These are phyloP conservation scores for Galerina sulciceps DNA, from an alignment of 768 basidiomycete genomes.

Conservation along the genomic window DNA sequence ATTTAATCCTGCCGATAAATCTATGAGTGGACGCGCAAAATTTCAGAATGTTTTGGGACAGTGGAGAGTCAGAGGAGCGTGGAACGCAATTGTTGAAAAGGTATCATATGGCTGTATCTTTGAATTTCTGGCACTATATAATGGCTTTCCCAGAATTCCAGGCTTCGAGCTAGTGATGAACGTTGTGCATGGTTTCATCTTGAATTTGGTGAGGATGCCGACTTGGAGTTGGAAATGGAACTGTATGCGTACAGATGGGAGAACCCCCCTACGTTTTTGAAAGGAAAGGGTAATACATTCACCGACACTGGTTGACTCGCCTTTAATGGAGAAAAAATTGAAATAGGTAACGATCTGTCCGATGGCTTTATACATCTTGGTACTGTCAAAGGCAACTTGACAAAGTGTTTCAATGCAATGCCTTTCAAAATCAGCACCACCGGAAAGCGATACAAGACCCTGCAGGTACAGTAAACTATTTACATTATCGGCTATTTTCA, in stretches of 20 bases:
- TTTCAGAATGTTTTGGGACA: constrained; percentile 7
- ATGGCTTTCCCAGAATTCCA: constrained; percentile 2
- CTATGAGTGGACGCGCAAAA: constrained; percentile 12
- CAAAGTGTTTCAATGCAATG: constrained; percentile 5
- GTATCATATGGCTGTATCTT: constrained; percentile 10
- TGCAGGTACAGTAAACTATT: background rate
- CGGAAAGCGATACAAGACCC: constrained; percentile 10
- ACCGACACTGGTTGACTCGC: background rate
- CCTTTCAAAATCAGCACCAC: background rate
- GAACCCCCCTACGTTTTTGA: constrained; percentile 18
- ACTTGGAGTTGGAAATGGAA: constrained; percentile 14
- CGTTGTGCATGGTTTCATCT: constrained; percentile 9
- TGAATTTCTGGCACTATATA: background rate
- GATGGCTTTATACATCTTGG: constrained; percentile 20
- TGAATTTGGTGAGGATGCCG: constrained; percentile 5
- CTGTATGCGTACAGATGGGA: constrained; percentile 19
- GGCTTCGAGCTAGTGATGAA: constrained; percentile 6
- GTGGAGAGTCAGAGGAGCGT: constrained; percentile 12
- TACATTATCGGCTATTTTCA: too few relatives aligned
- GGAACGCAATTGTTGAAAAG: constrained; percentile 28
- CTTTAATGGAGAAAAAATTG: background rate
- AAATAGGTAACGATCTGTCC: constrained; percentile 4
- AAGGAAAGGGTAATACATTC: constrained; percentile 7
- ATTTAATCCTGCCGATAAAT: constrained; percentile 12
- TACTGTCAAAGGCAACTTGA: constrained; percentile 15